phyloP scores from a whole-genome alignment of 495 filamentous ascomycete species.

The Neurospora sublineolata region DNA sequence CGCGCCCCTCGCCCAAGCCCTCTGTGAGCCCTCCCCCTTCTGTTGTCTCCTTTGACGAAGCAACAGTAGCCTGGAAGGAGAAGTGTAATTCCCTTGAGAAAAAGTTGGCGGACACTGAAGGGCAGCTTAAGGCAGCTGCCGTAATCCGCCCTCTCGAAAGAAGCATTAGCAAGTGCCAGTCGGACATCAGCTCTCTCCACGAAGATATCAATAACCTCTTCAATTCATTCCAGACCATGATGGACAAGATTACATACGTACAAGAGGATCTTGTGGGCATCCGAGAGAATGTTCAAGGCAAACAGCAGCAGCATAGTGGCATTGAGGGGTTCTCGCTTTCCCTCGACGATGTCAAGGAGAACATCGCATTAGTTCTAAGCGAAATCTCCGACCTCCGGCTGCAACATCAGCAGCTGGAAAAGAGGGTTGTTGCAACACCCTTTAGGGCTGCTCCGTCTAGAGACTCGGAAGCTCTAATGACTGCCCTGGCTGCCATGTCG shows the following conservation, averaged over 20 bases:
- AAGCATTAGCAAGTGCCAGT: conserved; percentile 1
- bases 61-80: no score
- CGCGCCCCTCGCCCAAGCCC: no score
- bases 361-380: background rate
- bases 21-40: no score
- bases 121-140: background rate
- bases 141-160: background rate
- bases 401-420: conserved; percentile 1
- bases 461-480: background rate
- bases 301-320: background rate
- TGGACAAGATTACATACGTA: conserved; percentile 1
- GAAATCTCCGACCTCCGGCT: background rate
- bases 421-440: background rate
- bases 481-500: background rate
- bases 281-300: background rate
- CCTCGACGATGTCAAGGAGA: conserved; percentile 10
- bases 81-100: background rate
- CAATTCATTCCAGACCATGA: conserved; percentile 4
- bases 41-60: no score
- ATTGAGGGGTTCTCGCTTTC: background rate
- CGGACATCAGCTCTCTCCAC: conserved; percentile 2
- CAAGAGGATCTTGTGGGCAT: background rate
- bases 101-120: conserved; percentile 5
- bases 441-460: background rate
- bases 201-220: background rate